Percentiles rank a stretch among this genome's conserved stretches.
phyloP scores from a whole-genome alignment of 2,329 filamentous ascomycete species.

The Orbilia javanica region DNA sequence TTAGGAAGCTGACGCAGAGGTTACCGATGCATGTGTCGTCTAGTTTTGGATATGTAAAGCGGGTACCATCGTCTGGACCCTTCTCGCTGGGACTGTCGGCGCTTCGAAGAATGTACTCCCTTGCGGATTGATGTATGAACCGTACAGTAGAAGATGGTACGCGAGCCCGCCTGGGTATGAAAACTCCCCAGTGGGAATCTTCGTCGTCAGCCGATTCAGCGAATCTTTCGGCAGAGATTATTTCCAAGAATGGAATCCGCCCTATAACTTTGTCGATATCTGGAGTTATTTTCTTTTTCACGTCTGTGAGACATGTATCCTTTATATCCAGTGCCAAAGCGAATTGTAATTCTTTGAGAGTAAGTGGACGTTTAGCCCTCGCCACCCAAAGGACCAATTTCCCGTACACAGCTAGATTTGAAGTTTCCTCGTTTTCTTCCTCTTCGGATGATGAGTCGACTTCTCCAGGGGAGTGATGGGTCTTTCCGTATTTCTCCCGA shows the following conservation, averaged over 20 bases:
- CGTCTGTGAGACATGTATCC: slow-evolving; percentile 7
- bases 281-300: neutral
- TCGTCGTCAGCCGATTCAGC: neutral
- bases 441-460: neutral
- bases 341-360: slow-evolving; percentile 32
- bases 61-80: neutral
- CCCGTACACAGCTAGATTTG: slow-evolving; percentile 11
- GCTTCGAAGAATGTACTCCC: slow-evolving; percentile 30
- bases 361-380: slow-evolving; percentile 3
- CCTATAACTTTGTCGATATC: slow-evolving; percentile 29
- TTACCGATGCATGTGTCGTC: slow-evolving; percentile 29
- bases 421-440: slow-evolving; percentile 20
- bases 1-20: slow-evolving; percentile 34
- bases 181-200: neutral
- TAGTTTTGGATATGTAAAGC: slow-evolving; percentile 7
- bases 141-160: slow-evolving; percentile 16
- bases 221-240: neutral
- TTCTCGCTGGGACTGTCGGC: slow-evolving; percentile 10
- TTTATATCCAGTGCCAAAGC: slow-evolving; percentile 32
- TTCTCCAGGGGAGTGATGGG: neutral
- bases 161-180: neutral
- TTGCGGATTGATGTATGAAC: slow-evolving; percentile 38
- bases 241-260: slow-evolving; percentile 27
- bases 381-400: slow-evolving; percentile 27
- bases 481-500: slow-evolving; percentile 21